A percentile compares a stretch with the other conserved stretches of the same genome.
Conservation (phyloP, 2,329 filamentous ascomycete genomes). For the Dryadomyces quercus-mongolicae region DNA sequence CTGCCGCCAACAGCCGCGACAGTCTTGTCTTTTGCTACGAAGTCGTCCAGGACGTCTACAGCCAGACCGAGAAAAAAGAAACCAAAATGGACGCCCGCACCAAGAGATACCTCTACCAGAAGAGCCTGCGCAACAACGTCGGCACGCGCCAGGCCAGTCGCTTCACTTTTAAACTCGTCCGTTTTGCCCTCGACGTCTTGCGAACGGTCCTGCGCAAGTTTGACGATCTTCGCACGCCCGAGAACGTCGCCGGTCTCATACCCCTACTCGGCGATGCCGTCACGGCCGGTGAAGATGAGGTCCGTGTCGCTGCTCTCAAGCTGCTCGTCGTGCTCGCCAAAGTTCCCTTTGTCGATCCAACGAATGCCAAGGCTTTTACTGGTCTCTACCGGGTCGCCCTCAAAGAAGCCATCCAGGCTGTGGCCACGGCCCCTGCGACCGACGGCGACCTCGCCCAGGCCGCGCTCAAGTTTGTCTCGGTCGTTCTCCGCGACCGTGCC, state of each 20-base stretch:
- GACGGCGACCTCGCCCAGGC: slow-evolving; percentile 78
- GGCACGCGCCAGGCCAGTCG: slow-evolving; percentile 57
- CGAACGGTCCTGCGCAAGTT: slow-evolving; percentile 79
- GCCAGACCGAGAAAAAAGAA: slow-evolving; percentile 29
- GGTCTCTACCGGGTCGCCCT: slow-evolving; percentile 64
- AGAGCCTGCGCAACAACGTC: slow-evolving; percentile 61
- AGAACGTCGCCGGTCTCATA: slow-evolving; percentile 75
- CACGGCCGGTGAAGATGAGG: slow-evolving; percentile 76
- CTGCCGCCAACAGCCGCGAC: slow-evolving; percentile 64
- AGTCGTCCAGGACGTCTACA: slow-evolving; percentile 77
- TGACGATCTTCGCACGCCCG: slow-evolving; percentile 63
- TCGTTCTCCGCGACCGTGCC: slow-evolving; percentile 68
- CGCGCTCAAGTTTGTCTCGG: slow-evolving; percentile 75
- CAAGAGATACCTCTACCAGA: slow-evolving; percentile 69
- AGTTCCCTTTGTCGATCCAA: slow-evolving; percentile 58
- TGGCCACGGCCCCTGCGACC: slow-evolving; percentile 66
- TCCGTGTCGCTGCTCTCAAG: slow-evolving; percentile 78
- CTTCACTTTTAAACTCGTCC: slow-evolving; percentile 75
- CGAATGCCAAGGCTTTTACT: slow-evolving; percentile 30
- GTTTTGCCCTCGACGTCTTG: slow-evolving; percentile 79
- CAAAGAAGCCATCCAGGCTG: slow-evolving; percentile 64
- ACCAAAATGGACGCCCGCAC: slow-evolving; percentile 44
- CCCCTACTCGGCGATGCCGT: slow-evolving; percentile 82
- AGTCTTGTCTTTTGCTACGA: slow-evolving; percentile 93
- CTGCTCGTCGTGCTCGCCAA: slow-evolving; percentile 77